Percentiles rank a stretch among this genome's conserved stretches.
phyloP scores from a whole-genome alignment of 148 eudicot species.

The Pharnaceum exiguum region DNA sequence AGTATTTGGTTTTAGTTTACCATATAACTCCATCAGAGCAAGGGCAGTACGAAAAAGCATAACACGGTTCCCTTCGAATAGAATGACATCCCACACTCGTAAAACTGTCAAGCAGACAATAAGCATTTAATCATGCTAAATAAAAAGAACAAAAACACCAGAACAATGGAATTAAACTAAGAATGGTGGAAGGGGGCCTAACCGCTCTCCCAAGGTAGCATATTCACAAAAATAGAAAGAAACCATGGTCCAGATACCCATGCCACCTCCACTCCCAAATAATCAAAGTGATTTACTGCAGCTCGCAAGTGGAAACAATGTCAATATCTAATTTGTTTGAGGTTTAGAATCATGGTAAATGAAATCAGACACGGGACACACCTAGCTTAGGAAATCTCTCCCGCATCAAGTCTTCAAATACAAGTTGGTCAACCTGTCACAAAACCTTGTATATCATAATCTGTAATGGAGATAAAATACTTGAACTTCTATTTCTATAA shows the following conservation, averaged over 20 bases:
- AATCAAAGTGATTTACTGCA: slow-evolving; percentile 95
- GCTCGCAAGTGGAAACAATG: slow-evolving; percentile 3
- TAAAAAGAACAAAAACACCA: not conserved
- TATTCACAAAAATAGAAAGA: slow-evolving; percentile 81
- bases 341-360: not conserved
- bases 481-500: too few species aligned
- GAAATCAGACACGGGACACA: slow-evolving; percentile 26
- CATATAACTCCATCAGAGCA: slow-evolving; percentile 94
- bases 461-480: too few species aligned
- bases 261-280: slow-evolving; percentile 87
- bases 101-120: slow-evolving; percentile 48
- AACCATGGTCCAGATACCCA: slow-evolving; percentile 96
- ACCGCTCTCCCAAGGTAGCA: slow-evolving; percentile 99
- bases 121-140: not conserved
- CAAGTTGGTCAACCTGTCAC: slow-evolving; percentile 87
- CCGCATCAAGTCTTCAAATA: slow-evolving; percentile 88
- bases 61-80: slow-evolving; percentile 91
- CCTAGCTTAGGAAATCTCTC: slow-evolving; percentile 84
- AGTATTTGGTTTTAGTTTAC: slow-evolving; percentile 31
- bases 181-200: slow-evolving; percentile 16
- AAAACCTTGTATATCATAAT: too few species aligned
- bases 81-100: slow-evolving; percentile 93
- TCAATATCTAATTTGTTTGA: not conserved
- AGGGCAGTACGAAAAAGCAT: slow-evolving; percentile 95
- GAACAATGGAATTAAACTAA: not conserved